Conservation (phyloP, 2,329 filamentous ascomycete genomes). For the Fusarium citri region DNA sequence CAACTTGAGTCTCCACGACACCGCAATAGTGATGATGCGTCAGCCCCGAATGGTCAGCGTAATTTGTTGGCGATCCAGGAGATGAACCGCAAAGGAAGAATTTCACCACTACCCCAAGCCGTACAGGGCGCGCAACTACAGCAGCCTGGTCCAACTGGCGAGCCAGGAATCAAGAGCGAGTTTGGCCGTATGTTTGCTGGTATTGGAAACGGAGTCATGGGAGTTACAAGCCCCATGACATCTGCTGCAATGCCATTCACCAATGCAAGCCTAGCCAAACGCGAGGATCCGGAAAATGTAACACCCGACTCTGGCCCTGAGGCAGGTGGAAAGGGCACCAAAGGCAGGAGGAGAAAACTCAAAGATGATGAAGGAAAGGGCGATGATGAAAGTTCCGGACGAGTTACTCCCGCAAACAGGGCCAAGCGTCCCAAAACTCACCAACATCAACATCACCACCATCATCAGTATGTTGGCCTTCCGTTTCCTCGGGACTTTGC, state of each 20-base stretch:
- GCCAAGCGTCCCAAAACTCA: conserved; percentile 76
- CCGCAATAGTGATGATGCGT: conserved; percentile 61
- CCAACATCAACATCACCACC: conserved; percentile 74
- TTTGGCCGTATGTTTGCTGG: conserved; percentile 95
- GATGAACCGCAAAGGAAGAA: conserved; percentile 82
- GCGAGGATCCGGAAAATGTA: conserved; percentile 63
- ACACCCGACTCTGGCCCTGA: conserved; percentile 60
- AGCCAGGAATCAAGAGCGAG: conserved; percentile 93
- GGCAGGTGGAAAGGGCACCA: conserved; percentile 55
- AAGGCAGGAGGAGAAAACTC: conserved; percentile 74
- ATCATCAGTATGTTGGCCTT: conserved; percentile 68
- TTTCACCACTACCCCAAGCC: conserved; percentile 90
- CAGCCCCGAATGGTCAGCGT: conserved; percentile 66
- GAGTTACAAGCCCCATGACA: conserved; percentile 64
- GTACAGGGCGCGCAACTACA: conserved; percentile 92
- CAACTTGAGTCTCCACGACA: conserved; percentile 56
- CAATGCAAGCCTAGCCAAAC: conserved; percentile 58
- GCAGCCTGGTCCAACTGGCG: conserved; percentile 79
- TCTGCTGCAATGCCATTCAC: conserved; percentile 59
- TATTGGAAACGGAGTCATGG: conserved; percentile 74
- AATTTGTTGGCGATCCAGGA: conserved; percentile 83
- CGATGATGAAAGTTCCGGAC: conserved; percentile 74
- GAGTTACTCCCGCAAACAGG: conserved; percentile 69
- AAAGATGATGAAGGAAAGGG: conserved; percentile 79
- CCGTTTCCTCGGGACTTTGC: conserved; percentile 17